Conservation (phyloP, 108 stramenopile genomes). For the Poteriospumella lacustris region DNA sequence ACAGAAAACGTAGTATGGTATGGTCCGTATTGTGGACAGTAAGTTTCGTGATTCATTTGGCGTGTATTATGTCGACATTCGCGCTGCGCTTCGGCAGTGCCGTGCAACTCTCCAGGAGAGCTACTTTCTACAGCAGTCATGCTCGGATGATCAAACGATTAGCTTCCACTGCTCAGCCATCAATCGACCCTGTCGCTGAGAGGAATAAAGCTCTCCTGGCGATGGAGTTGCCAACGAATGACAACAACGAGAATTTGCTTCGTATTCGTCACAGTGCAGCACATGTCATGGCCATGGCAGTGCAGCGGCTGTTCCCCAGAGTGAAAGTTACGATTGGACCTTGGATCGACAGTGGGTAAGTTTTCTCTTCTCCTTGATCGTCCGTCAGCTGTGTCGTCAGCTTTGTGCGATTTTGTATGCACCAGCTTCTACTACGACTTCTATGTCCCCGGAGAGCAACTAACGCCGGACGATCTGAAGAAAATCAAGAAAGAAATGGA, state of each 20-base stretch:
- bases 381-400: too few species aligned
- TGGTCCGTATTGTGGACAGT: too few species aligned
- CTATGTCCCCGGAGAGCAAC: conserved; percentile 59
- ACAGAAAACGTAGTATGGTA: too few species aligned
- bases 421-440: conserved; percentile 88
- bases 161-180: too few species aligned
- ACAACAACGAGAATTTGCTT: conserved; percentile 71
- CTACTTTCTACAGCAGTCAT: too few species aligned
- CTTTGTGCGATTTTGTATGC: not conserved
- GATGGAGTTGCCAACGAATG: conserved; percentile 84
- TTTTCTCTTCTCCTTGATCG: not conserved
- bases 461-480: conserved; percentile 76
- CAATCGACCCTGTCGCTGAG: too few species aligned
- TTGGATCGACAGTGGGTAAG: conserved; percentile 88
- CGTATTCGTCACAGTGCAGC: conserved; percentile 86
- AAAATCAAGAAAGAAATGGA: conserved; percentile 90
- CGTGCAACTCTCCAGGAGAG: too few species aligned
- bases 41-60: too few species aligned
- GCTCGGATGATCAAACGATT: too few species aligned
- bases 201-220: too few species aligned
- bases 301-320: conserved; percentile 79
- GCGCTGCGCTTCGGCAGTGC: too few species aligned
- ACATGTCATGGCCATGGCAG: conserved; percentile 98
- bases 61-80: too few species aligned
- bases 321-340: conserved; percentile 94